Conservation (phyloP, 2,329 filamentous ascomycete species). For the Polytolypa hystricis region DNA sequence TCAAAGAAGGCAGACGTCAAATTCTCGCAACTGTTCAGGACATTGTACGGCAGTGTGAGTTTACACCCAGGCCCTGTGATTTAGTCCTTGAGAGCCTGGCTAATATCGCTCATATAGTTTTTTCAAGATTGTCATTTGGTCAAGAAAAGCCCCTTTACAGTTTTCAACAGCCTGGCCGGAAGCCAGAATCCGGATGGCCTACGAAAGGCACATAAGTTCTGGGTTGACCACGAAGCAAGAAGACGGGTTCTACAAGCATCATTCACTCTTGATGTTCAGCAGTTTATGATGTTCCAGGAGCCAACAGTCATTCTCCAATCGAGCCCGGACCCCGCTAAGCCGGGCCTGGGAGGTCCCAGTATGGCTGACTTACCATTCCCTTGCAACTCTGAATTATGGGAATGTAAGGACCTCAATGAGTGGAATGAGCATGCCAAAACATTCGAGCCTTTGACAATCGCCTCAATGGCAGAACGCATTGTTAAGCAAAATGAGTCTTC, state of each 20-base stretch:
- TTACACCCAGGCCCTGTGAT: slow-evolving; percentile 3
- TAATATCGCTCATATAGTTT: slow-evolving; percentile 13
- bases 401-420: slow-evolving; percentile 17
- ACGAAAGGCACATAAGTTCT: slow-evolving; percentile 22
- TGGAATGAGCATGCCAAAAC: slow-evolving; percentile 18
- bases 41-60: slow-evolving; percentile 24
- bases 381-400: slow-evolving; percentile 23
- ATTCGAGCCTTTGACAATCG: slow-evolving; percentile 11
- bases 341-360: slow-evolving; percentile 8
- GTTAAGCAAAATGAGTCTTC: slow-evolving; percentile 6
- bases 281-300: slow-evolving; percentile 23
- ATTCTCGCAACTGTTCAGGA: slow-evolving; percentile 23
- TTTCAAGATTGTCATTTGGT: slow-evolving; percentile 20
- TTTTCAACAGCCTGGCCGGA: slow-evolving; percentile 18
- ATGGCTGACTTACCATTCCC: slow-evolving; percentile 20
- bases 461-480: slow-evolving; percentile 9
- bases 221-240: slow-evolving; percentile 25
- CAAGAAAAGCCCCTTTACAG: slow-evolving; percentile 20
- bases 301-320: slow-evolving; percentile 20
- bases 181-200: slow-evolving; percentile 17
- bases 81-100: background rate
- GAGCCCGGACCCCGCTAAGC: slow-evolving; percentile 6
- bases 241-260: slow-evolving; percentile 24
- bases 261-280: slow-evolving; percentile 24
- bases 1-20: slow-evolving; percentile 22